Base-by-base conservation (phyloP, 75 land plant genomes). In the Cryptomeria japonica region DNA sequence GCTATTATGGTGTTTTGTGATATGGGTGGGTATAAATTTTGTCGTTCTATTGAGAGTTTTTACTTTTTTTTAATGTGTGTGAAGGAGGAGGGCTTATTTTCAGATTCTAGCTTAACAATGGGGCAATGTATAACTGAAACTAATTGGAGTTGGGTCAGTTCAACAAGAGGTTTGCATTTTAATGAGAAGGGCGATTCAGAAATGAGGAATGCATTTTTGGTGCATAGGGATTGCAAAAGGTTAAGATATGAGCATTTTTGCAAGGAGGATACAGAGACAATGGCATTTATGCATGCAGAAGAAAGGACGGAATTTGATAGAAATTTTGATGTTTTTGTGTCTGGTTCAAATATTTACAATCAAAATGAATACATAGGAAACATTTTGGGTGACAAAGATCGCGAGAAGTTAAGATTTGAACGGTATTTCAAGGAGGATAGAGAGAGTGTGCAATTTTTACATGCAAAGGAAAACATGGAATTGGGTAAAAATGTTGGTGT, bases 351-450 rank as follows among this genome's bases (percentile, higher is more conserved):
- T 53, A 28, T 25, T 25, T 75, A 85, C 2, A 92, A 91, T 89
- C 90, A 86, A 78, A 90, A 87, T 80, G 73, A 86, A 28, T 46
- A 51, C 16, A 86, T 85, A 46, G 55, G 78, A 55, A 18, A 6
- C 72, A 83, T n/a, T 12, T 3, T 82, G 14, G 84, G 88, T 11
- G 9, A 7, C 31, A 32, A 36, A 84, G 47, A 19, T 42, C 47
- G 42, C 64, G 46, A 82, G n/a, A 82, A 32, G 49, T 51, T 38
- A 32, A 73, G 68, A 25, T 31, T 37, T 25, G 58, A 80, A 15
- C 22, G 16, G 37, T 13, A 68, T 83, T 25, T 49, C 28, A 38
- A 89, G 41, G 82, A 88, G 73, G 53, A 32, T 16, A 61, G 55
- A 7, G 72, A 76, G 39, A 42, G 2, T 32, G 61, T 42, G 47